phyloP scores from a whole-genome alignment of 306 rosid species.

The Cotoneaster glaucophyllus region DNA sequence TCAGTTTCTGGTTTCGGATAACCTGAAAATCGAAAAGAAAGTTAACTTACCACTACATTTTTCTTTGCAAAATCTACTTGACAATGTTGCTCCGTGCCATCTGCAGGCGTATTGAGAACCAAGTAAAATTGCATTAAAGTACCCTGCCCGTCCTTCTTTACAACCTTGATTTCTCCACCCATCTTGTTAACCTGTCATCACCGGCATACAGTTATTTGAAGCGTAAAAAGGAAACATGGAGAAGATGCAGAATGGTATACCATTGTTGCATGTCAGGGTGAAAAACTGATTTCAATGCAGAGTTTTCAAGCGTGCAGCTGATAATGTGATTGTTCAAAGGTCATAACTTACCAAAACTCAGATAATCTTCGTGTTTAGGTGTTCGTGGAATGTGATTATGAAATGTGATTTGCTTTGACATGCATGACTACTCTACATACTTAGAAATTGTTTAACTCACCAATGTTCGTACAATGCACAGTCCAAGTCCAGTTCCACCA shows the following conservation, averaged over 20 bases:
- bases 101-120: constrained; percentile 66
- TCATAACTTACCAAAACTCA: background rate
- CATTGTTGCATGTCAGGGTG: background rate
- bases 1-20: background rate
- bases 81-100: constrained; percentile 56
- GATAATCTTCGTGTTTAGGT: background rate
- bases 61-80: constrained; percentile 53
- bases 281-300: background rate
- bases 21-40: constrained; percentile 6
- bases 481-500: constrained; percentile 99
- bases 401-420: constrained; percentile 5
- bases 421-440: constrained; percentile 8
- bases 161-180: constrained; percentile 97
- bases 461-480: constrained; percentile 91
- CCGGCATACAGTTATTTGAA: background rate
- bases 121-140: constrained; percentile 75
- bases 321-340: too few relatives aligned
- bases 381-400: background rate
- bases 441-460: constrained; percentile 37
- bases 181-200: constrained; percentile 76
- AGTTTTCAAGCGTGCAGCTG: background rate
- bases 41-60: constrained; percentile 60
- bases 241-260: background rate
- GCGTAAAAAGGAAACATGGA: background rate
- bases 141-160: constrained; percentile 78